Base-by-base conservation (phyloP, 352 stramenopile genomes). In the Porosira glacialis region DNA sequence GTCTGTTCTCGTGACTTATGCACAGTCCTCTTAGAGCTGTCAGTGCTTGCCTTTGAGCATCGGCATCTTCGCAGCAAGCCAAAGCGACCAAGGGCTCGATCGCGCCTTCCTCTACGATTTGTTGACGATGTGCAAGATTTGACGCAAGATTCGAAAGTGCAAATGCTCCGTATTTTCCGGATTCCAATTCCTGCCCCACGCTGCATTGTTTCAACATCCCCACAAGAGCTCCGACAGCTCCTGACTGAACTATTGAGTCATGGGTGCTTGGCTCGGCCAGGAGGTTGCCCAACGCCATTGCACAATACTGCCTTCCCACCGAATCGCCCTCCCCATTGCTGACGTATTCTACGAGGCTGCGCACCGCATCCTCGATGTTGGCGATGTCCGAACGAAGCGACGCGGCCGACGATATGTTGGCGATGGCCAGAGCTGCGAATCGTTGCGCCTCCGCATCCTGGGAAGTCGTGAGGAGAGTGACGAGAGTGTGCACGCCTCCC, bases 201-300 rank as follows among this genome's bases (percentile, higher is more conserved):
- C 49, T 63, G 28, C 59, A 80, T 1, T 93, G 89, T 49, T 96
- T 93, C 1, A 98, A 60, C 17, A 97, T 86, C 59, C 89, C 93
- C 17, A 98, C 91, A 2, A 98, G 80, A n/a, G 92, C 78, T 47
- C 89, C 83, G 31, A 98, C 95, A 2, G 87, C 88, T 36, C 89
- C 86, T 2, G 94, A 70, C 57, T 97, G 94, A 21, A 97, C 90
- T 44, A 98, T 95, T 26, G 96, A 92, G 67, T 98, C 93, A 71
- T 98, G 95, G 56, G 94, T 97, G 28, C 95, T 92, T 0, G 91
- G 89, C 43, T 98, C 94, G 7, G 94, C 94, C 1, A 95, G 92
- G 47, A 98, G 65, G 66, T 98, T 98, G 3, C 95, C 95, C 35
- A 98, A 83, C 11, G 89, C 89, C 93, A 98, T 97, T 1, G 95